Base-by-base conservation (phyloP, 1,139 yeast species). In the Saccharomyces hybrid region DNA sequence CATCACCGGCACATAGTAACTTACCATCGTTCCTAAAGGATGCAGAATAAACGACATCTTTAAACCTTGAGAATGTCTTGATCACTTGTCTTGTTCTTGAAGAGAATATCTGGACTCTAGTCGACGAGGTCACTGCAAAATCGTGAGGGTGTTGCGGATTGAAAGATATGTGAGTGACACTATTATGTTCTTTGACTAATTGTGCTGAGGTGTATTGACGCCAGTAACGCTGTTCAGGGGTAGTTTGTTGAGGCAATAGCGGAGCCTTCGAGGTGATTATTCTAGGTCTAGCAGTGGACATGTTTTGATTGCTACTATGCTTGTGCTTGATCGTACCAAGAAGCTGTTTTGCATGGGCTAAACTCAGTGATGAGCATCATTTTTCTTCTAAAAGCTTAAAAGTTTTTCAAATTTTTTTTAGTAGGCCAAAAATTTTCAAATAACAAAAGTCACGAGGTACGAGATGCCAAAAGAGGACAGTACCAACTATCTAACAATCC, bases 211-310 rank as follows among this genome's bases (percentile, higher is more conserved):
- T 70, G 58, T 71, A 73, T 7, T 91, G 90, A 63, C 95, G 78
- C 99, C 99, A 95, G 73, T 88, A 93, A 62, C 95, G 78, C 68
- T 90, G 96, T 64, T 93, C 99, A 0, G 98, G 93, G 0, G 97
- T 90, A 3, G 93, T 85, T 63, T 87, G 91, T 13, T 83, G 81
- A 11, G 97, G 96, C 16, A 84, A 75, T 1, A 88, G 83, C 2
- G 97, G 88, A 62, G 83, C 83, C 69, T 90, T 79, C 46, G 79
- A 80, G 47, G 86, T 85, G 50, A 82, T 79, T 25, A 90, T 78
- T 67, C 91, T 79, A 58, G 82, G 84, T 65, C 82, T 78, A 34
- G 81, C 78, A 5, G 97, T 83, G 5, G 98, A 89, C 99, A 93
- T 91, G 50, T 46, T 50, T 31, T 38, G 9, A 19, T 19, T 19